Percentiles rank a stretch among this genome's conserved stretches.
Conservation (phyloP, 164 flowering plant species). For the Echeveria elegans region DNA sequence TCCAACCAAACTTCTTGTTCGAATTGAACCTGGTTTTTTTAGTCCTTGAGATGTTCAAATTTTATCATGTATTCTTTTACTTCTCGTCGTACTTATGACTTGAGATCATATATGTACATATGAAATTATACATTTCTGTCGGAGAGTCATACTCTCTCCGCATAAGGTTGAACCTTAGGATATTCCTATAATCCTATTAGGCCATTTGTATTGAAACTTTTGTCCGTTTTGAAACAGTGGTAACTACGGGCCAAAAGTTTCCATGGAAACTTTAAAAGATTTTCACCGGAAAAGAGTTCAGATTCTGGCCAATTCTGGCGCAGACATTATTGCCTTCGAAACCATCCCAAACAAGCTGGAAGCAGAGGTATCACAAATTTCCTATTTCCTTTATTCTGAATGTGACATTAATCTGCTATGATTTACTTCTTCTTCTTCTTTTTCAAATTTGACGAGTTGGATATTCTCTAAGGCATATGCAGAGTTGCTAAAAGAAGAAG, state of each 20-base stretch:
- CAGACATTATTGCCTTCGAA: conserved; percentile 89
- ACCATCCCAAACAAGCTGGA: conserved; percentile 91
- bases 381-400: background rate
- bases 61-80: too few relatives aligned
- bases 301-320: conserved; percentile 69
- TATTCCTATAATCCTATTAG: background rate
- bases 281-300: conserved; percentile 81
- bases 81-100: too few relatives aligned
- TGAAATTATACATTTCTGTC: too few relatives aligned
- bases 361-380: conserved; percentile 56
- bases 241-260: conserved; percentile 50
- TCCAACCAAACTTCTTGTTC: background rate
- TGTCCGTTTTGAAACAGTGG: conserved; percentile 42
- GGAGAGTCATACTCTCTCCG: background rate
- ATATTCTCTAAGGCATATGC: conserved; percentile 53
- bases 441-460: background rate
- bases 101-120: too few relatives aligned
- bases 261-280: conserved; percentile 49
- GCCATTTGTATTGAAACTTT: background rate
- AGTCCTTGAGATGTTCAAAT: background rate
- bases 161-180: background rate
- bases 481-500: conserved; percentile 55
- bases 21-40: too few relatives aligned
- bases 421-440: too few relatives aligned
- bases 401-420: background rate